These are phyloP conservation scores for Fusarium succisae DNA, from an alignment of 2,329 filamentous ascomycete species.

Conservation along the genomic window DNA sequence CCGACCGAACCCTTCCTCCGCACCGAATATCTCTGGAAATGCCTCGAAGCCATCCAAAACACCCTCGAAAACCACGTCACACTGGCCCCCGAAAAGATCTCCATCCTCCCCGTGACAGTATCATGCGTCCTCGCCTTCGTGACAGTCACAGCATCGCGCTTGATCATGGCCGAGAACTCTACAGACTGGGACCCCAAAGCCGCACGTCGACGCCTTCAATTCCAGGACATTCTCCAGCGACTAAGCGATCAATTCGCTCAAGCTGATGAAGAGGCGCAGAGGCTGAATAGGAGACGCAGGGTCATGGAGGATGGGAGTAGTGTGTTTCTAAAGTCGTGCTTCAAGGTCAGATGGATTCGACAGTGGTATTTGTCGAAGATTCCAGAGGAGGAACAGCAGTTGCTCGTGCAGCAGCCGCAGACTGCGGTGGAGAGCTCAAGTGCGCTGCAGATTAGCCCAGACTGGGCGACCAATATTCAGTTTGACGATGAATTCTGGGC, in stretches of 20 bases:
- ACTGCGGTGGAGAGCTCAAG: not conserved
- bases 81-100: constrained; percentile 40
- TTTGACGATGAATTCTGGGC: constrained; percentile 46
- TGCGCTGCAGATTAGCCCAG: constrained; percentile 6
- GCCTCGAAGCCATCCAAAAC: constrained; percentile 43
- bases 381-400: constrained; percentile 24
- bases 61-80: constrained; percentile 42
- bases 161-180: constrained; percentile 48
- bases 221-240: constrained; percentile 40
- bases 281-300: constrained; percentile 36
- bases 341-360: constrained; percentile 52
- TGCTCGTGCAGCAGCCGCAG: constrained; percentile 4
- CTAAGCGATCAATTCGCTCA: constrained; percentile 47
- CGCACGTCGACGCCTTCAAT: constrained; percentile 48
- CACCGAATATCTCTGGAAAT: constrained; percentile 50
- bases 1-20: constrained; percentile 40
- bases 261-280: constrained; percentile 41
- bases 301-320: constrained; percentile 46
- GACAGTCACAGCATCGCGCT: constrained; percentile 48
- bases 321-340: constrained; percentile 45
- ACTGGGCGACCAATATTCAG: constrained; percentile 38
- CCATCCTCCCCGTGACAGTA: constrained; percentile 45
- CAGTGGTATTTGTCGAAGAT: constrained; percentile 50
- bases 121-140: constrained; percentile 47
- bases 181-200: constrained; percentile 49